Base-by-base conservation (phyloP, 192 early-diverging fungal species). In the Linnemannia zychae region DNA sequence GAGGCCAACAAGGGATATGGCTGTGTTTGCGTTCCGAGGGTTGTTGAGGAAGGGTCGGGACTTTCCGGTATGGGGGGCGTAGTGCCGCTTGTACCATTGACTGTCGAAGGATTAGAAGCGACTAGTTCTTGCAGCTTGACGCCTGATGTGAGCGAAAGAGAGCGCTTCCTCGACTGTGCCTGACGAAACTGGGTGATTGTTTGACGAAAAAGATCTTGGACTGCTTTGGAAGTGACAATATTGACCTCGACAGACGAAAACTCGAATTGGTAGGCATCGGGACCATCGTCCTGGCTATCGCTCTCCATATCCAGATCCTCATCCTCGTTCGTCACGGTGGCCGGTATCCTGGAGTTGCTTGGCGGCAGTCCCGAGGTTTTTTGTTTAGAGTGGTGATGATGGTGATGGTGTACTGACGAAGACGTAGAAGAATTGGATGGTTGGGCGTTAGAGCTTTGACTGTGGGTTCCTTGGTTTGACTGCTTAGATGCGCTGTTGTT, bases 131-230 rank as follows among this genome's bases (percentile, higher is more conserved):
- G 75, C 13, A 77, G 75, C 37, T 87, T 87, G 24, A 82, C 78
- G 2, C 80, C 76, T 1, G 88, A 82, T 22, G 85, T 83, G 18
- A 82, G 33, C 12, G 88, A 89, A 15, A 89, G 77, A 13, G 86
- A 87, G 28, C 86, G 87, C 47, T 89, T 89, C 66, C 82, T 85
- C 34, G 79, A 81, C 44, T 87, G 88, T 2, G 81, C 84, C 46
- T 88, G 88, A 3, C 80, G 71, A 57, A 81, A 89, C 63, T 89
- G 81, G 16, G 85, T 60, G 49, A 88, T 80, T 12, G 81, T 74
- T 63, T 79, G 77, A 17, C 78, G 78, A 37, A 89, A 89, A 12
- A 89, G 77, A 49, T 87, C 85, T 52, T 87, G 80, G 16, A 85
- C 88, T 12, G 80, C 81, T 38, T 89, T 89, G 34, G 86, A 87